Evolutionary conservation across 2,329 filamentous ascomycete genomes (phyloP).

Genomic region (Aaosphaeria arxii): DNA sequence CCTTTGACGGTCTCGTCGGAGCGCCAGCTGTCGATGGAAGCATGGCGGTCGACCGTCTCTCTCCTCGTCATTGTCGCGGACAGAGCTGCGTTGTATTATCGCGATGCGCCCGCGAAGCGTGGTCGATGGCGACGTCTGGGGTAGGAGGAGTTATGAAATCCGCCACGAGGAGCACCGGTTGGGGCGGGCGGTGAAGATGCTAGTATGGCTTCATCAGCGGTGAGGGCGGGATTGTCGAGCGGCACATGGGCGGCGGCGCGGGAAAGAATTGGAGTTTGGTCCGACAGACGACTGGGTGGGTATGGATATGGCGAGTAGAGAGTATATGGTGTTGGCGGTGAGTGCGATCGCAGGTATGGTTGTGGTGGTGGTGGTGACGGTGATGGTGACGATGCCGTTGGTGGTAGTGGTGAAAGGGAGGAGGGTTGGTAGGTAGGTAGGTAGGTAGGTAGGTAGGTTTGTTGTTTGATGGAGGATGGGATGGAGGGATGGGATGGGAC

Average conservation of each 20-base stretch:
- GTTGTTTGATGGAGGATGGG: background rate
- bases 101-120: constrained; percentile 2
- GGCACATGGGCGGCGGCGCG: constrained; percentile 16
- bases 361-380: background rate
- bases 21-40: constrained; percentile 63
- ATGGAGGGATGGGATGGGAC: background rate
- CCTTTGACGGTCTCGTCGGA: constrained; percentile 64
- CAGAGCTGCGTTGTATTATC: constrained; percentile 13
- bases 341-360: background rate
- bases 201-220: constrained; percentile 38
- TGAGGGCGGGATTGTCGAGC: constrained; percentile 18
- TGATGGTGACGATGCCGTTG: constrained; percentile 2
- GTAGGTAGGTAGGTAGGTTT: background rate
- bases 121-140: constrained; percentile 6
- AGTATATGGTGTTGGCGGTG: background rate
- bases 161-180: constrained; percentile 22
- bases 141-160: constrained; percentile 20
- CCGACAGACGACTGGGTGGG: background rate
- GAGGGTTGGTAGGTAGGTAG: background rate
- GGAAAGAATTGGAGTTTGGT: constrained; percentile 1
- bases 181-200: constrained; percentile 7
- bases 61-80: constrained; percentile 60
- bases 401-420: constrained; percentile 1
- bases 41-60: constrained; percentile 63
- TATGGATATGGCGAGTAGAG: background rate